Evolutionary conservation across 495 filamentous ascomycete species (phyloP), one percentile per base, ranked within the genome.

Genomic region (Neurospora hispaniola): DNA sequence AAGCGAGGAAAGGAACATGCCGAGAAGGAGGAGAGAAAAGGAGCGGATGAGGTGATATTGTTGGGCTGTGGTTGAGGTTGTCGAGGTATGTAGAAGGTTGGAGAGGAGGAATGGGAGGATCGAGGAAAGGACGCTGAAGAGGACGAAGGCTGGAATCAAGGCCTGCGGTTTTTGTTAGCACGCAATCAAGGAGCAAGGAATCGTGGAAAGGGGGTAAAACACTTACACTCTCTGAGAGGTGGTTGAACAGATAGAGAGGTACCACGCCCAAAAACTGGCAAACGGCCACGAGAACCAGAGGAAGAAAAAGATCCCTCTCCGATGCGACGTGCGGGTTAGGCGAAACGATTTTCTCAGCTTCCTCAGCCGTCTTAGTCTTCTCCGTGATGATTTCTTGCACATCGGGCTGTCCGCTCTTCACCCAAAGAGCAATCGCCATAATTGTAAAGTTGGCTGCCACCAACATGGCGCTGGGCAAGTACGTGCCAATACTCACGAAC

Each of bases 401-500:
- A 5, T 77, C 74, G 48, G 77, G 77, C 43, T 86, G 82, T 73
- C 94, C 96, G 73, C 91, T 96, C 79, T 92, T 89, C 69, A 97
- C 85, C 96, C 96, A 99, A 40, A 98, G 82, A 6, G 90, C 90
- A 75, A 99, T 96, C 9, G 95, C 93, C 86, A 93, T 96, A 83
- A 99, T 94, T 23, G 92, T 97, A 75, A 98, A 98, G 79, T 94
- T 98, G 31, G 87, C 91, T 9, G 96, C 96, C 72, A 99, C 87
- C 39, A 98, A 82, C 96, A 99, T 98, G 8, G 94, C 96, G 80
- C 94, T 97, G 5, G 96, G 96, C 6, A 99, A 85, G 77, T 99
- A 99, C 2, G 96, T 99, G 23, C 96, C 96, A 74, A 99, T 99
- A 80, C 95, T 98, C 71, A 98, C 96, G 80, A 98, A 99, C 9